These are phyloP conservation scores for Xylaria sp. DNA, from an alignment of 2,329 filamentous ascomycete species.

Conservation along the genomic window DNA sequence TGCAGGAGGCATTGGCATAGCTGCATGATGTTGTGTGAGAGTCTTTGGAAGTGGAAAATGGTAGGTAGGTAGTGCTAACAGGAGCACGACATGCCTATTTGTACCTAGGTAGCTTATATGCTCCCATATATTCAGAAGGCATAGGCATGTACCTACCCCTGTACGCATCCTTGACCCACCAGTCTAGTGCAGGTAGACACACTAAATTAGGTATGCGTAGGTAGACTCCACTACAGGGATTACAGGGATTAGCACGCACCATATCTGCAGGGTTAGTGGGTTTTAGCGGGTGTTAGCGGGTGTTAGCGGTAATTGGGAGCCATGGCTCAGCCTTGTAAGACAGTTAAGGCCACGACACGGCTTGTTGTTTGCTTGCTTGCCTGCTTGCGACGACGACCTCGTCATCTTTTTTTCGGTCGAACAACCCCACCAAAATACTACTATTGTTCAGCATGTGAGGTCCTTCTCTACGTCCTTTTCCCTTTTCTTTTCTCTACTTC, in stretches of 20 bases:
- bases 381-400: conserved; percentile 16
- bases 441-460: conserved; percentile 30
- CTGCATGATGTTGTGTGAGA: too few relatives aligned
- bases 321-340: conserved; percentile 29
- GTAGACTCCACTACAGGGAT: neutral
- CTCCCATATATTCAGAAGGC: too few relatives aligned
- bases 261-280: conserved; percentile 9
- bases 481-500: neutral
- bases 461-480: neutral
- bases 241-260: neutral
- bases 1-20: neutral
- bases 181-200: too few relatives aligned
- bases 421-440: conserved; percentile 25
- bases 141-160: too few relatives aligned
- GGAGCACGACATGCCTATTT: too few relatives aligned
- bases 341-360: conserved; percentile 37
- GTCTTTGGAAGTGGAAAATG: too few relatives aligned
- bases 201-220: neutral
- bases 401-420: neutral
- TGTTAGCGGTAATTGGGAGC: conserved; percentile 25
- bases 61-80: too few relatives aligned
- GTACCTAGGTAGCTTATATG: too few relatives aligned
- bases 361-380: conserved; percentile 25
- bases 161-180: too few relatives aligned
- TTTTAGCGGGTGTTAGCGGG: conserved; percentile 23